Base-by-base conservation (phyloP, 106 monocot species). In the Phalaenopsis aphrodite region DNA sequence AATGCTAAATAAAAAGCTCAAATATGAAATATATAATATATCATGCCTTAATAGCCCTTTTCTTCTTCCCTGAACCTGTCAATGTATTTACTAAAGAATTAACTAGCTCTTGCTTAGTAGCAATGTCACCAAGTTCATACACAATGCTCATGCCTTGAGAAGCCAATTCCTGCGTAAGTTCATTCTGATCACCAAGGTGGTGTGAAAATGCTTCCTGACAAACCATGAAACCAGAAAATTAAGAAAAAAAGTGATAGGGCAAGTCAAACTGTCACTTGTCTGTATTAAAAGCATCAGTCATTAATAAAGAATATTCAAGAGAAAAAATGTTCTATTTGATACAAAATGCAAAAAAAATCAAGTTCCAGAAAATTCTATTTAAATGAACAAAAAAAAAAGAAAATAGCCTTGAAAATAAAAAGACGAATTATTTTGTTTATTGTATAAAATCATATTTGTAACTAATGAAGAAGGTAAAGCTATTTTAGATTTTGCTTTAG, bases 111-210 rank as follows among this genome's bases (percentile, higher is more conserved):
- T 95, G 82, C 78, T 95, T 99, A 91, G 87, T 95, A 78, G 91
- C 91, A 78, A 88, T 56, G 84, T 99, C 99, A 79, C 99, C 99
- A 74, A 99, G 92, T 79, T 94, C 99, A 84, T 99, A 99, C 14
- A 99, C 94, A 86, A 99, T 95, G 81, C 99, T 95, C 99, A 99
- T 95, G 76, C 99, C 99, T 91, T 99, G 94, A 23, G 99, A 99
- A 45, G 99, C 94, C 80, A 99, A 82, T 84, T 99, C 99, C 79
- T 99, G 99, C 43, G 95, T 99, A 24, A 99, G 93, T 66, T 95
- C 99, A 88, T 94, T 92, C 75, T 93, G 89, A 39, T 99, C 99
- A 56, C 99, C 94, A 78, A 99, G 87, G 80, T 95, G 91, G 78
- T 99, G 94, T 72, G 99, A 93, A 86, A 99, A 90, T 30, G 88